These are phyloP conservation scores for Lactuca sativa DNA, from an alignment of 129 eudicot genomes.

Conservation along the genomic window DNA sequence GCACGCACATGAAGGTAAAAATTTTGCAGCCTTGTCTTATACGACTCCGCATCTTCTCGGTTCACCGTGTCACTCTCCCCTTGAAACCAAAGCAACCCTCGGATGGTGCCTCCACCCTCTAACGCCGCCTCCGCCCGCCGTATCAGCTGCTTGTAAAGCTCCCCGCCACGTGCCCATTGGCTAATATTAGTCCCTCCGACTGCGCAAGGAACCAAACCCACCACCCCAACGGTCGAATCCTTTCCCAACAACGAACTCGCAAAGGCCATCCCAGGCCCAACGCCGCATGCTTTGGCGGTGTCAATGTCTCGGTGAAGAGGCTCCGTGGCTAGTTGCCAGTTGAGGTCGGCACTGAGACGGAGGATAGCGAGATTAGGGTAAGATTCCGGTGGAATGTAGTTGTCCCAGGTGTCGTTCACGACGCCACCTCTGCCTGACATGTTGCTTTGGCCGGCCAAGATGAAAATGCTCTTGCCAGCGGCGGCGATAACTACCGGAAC, in stretches of 20 bases:
- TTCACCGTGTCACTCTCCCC: conserved; percentile 71
- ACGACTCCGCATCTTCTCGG: conserved; percentile 48
- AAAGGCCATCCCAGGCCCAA: conserved; percentile 68
- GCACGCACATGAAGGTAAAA: conserved; percentile 41
- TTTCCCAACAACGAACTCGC: conserved; percentile 42
- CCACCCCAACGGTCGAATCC: conserved; percentile 45
- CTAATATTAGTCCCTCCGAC: conserved; percentile 62
- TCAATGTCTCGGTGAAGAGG: conserved; percentile 59
- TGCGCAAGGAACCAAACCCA: conserved; percentile 72
- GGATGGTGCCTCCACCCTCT: conserved; percentile 51
- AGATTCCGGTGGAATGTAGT: conserved; percentile 47
- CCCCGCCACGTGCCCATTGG: conserved; percentile 63
- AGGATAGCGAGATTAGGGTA: conserved; percentile 40
- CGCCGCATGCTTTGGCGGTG: conserved; percentile 34
- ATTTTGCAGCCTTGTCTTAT: conserved; percentile 41
- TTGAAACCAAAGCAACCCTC: conserved; percentile 67
- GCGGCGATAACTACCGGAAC: neutral
- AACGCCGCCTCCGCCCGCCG: conserved; percentile 51
- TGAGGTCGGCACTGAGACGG: conserved; percentile 43
- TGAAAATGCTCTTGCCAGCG: conserved; percentile 36
- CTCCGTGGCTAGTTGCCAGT: conserved; percentile 56
- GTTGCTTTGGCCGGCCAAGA: conserved; percentile 70
- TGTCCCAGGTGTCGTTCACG: conserved; percentile 48
- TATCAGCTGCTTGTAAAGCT: conserved; percentile 45
- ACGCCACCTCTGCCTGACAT: conserved; percentile 76